Conservation (phyloP, 2,329 filamentous ascomycete genomes). For the Bimuria novae-zelandiae region DNA sequence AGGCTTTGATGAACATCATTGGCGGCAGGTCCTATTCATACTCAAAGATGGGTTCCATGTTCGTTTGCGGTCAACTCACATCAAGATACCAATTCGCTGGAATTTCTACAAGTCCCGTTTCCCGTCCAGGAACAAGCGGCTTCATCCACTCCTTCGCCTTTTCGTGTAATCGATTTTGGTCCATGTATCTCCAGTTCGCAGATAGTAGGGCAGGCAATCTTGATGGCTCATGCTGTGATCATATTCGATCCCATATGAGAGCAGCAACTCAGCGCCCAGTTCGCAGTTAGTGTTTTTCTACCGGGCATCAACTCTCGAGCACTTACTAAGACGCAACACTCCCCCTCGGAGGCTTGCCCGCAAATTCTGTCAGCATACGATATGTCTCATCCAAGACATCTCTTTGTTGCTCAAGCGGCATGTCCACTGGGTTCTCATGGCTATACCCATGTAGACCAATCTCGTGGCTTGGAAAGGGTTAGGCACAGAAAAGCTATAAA, state of each 20-base stretch:
- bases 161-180: conserved; percentile 70
- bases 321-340: conserved; percentile 69
- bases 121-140: conserved; percentile 61
- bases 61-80: conserved; percentile 44
- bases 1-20: conserved; percentile 74
- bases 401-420: conserved; percentile 75
- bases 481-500: neutral
- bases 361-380: conserved; percentile 70
- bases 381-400: conserved; percentile 77
- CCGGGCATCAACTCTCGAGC: conserved; percentile 37
- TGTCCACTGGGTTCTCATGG: conserved; percentile 73
- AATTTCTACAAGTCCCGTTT: conserved; percentile 70
- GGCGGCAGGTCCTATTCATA: conserved; percentile 52
- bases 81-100: conserved; percentile 68
- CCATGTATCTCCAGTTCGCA: conserved; percentile 68
- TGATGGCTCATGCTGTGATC: conserved; percentile 70
- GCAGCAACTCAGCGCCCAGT: conserved; percentile 67
- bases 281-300: conserved; percentile 75
- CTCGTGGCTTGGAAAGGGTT: conserved; percentile 53
- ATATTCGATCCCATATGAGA: conserved; percentile 71
- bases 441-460: conserved; percentile 72
- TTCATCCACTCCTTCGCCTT: conserved; percentile 69
- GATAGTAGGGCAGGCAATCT: conserved; percentile 67
- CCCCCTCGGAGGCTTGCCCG: conserved; percentile 70
- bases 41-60: conserved; percentile 48